These are phyloP conservation scores for Chrysoporthe cubensis DNA, from an alignment of 2,329 filamentous ascomycete genomes.

Conservation along the genomic window DNA sequence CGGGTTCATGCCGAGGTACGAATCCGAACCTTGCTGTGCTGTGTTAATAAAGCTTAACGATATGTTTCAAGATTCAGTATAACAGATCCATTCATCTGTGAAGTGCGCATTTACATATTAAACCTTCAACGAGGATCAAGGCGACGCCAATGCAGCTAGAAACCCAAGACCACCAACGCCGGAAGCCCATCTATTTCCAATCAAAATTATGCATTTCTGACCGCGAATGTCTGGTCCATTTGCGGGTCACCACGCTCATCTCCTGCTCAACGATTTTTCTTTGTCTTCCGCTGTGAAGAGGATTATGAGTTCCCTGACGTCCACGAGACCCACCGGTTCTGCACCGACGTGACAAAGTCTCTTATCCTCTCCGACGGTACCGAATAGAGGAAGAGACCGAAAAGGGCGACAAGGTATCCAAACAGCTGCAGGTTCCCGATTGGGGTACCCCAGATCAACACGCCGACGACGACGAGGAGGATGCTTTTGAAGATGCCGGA, in stretches of 20 bases:
- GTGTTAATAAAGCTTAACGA: too few relatives aligned
- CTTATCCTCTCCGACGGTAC: slow-evolving; percentile 40
- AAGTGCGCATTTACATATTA: too few relatives aligned
- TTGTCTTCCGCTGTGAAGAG: background rate
- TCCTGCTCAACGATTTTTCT: background rate
- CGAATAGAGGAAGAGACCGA: slow-evolving; percentile 57
- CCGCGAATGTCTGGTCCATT: background rate
- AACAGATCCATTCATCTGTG: too few relatives aligned
- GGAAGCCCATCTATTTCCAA: background rate
- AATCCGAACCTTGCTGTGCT: too few relatives aligned
- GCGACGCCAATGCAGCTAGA: background rate
- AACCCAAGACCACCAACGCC: background rate
- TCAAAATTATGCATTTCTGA: background rate
- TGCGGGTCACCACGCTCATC: background rate
- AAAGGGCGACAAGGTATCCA: slow-evolving; percentile 74
- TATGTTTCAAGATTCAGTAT: too few relatives aligned
- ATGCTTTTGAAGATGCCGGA: slow-evolving; percentile 89
- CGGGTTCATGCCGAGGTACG: too few relatives aligned
- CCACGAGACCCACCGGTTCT: slow-evolving; percentile 4
- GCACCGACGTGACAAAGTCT: slow-evolving; percentile 3
- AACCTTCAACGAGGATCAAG: background rate
- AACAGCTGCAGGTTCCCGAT: slow-evolving; percentile 73
- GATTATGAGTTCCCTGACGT: background rate
- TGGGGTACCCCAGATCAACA: slow-evolving; percentile 76
- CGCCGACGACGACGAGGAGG: slow-evolving; percentile 75